Percentiles rank a stretch among this genome's conserved stretches.
Evolutionary conservation across 108 stramenopile species (phyloP).

Genomic region (Cyclotella kingstonii): DNA sequence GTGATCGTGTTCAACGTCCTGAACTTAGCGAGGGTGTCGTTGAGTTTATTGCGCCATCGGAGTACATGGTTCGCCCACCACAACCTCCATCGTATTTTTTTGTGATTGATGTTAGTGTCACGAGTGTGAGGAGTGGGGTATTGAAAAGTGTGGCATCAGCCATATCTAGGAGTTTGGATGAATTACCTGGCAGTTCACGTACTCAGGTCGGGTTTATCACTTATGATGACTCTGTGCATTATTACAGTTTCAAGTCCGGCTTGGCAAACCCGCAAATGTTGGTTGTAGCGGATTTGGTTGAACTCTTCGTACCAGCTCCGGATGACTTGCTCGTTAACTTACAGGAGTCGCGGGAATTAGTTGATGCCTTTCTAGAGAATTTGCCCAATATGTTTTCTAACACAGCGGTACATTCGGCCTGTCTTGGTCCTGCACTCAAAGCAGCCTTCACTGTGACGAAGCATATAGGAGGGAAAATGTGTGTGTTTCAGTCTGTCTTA

Average conservation of each 20-base stretch:
- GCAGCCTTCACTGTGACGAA: constrained; percentile 96
- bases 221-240: constrained; percentile 93
- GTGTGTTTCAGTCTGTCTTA: constrained; percentile 85
- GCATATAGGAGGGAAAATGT: constrained; percentile 96
- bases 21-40: constrained; percentile 88
- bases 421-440: constrained; percentile 92
- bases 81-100: constrained; percentile 97
- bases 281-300: constrained; percentile 91
- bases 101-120: constrained; percentile 91
- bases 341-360: constrained; percentile 76
- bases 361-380: constrained; percentile 91
- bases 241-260: constrained; percentile 88
- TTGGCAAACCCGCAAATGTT: constrained; percentile 90
- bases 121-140: constrained; percentile 89
- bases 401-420: constrained; percentile 53
- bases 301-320: constrained; percentile 93
- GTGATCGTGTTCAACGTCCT: constrained; percentile 87
- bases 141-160: constrained; percentile 71
- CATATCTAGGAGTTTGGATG: constrained; percentile 85
- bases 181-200: constrained; percentile 82
- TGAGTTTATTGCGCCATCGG: constrained; percentile 92
- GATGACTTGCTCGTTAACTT: constrained; percentile 97
- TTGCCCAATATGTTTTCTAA: constrained; percentile 91
- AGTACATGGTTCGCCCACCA: constrained; percentile 99
- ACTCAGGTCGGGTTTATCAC: constrained; percentile 95